These are phyloP conservation scores for Apiospora koreana DNA, from an alignment of 2,329 filamentous ascomycete genomes.

Conservation along the genomic window DNA sequence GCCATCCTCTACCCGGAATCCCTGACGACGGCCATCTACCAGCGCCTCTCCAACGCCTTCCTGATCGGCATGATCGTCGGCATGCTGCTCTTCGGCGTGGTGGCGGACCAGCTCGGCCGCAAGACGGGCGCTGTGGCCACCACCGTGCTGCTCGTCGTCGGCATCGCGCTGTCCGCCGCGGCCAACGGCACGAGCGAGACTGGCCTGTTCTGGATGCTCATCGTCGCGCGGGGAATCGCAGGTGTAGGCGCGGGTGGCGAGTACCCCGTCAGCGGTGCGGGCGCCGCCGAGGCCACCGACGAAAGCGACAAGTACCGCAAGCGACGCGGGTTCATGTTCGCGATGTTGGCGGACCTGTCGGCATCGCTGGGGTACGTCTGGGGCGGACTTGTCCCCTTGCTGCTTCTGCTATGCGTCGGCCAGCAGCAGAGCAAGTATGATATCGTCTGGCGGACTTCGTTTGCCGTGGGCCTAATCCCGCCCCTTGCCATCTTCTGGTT, in stretches of 20 bases:
- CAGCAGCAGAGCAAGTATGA: constrained; percentile 37
- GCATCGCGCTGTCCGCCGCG: constrained; percentile 47
- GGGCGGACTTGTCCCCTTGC: constrained; percentile 48
- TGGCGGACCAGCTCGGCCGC: constrained; percentile 52
- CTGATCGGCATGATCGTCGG: constrained; percentile 58
- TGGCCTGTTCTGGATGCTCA: constrained; percentile 54
- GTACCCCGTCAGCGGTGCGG: constrained; percentile 52
- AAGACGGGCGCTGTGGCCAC: constrained; percentile 48
- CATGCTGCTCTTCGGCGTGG: constrained; percentile 53
- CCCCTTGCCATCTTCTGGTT: constrained; percentile 55
- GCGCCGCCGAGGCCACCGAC: constrained; percentile 55
- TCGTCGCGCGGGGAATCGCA: constrained; percentile 41
- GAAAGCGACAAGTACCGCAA: constrained; percentile 46
- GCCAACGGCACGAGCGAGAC: constrained; percentile 38
- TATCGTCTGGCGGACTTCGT: constrained; percentile 51
- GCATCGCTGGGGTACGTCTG: constrained; percentile 52
- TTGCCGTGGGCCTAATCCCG: constrained; percentile 51
- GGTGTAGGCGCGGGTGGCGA: constrained; percentile 49
- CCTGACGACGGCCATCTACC: constrained; percentile 45
- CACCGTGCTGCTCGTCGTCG: constrained; percentile 47
- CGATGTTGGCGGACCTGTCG: constrained; percentile 54
- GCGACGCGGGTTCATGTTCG: constrained; percentile 55
- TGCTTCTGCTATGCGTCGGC: constrained; percentile 51
- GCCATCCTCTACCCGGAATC: constrained; percentile 43
- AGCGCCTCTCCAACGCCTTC: constrained; percentile 55